These are phyloP conservation scores for Epichloe sylvatica DNA, from an alignment of 2,329 filamentous ascomycete species.

Conservation along the genomic window DNA sequence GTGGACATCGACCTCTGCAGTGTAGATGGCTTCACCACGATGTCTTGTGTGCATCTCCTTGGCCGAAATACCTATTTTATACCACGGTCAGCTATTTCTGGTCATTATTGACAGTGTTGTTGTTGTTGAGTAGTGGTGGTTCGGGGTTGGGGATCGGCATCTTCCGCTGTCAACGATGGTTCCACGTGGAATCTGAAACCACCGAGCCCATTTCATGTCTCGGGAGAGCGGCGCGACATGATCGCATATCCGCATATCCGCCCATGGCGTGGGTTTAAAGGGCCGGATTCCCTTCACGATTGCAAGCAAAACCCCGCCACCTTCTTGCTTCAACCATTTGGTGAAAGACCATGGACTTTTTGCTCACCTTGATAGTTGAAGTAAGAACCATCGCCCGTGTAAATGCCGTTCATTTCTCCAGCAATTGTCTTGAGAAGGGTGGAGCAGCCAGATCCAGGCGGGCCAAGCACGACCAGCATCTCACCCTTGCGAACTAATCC, in stretches of 20 bases:
- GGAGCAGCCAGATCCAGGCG: conserved; percentile 62
- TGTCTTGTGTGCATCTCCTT: conserved; percentile 66
- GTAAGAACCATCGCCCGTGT: conserved; percentile 53
- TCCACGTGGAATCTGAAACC: conserved; percentile 1
- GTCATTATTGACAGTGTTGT: not conserved
- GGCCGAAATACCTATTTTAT: conserved; percentile 41
- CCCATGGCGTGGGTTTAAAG: not conserved
- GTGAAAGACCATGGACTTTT: not conserved
- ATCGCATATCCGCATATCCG: not conserved
- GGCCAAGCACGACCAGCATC: conserved; percentile 63
- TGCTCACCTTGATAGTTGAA: conserved; percentile 66
- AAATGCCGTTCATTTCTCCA: conserved; percentile 70
- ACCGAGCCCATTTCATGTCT: not conserved
- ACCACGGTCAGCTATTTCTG: conserved; percentile 5
- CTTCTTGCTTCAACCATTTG: not conserved
- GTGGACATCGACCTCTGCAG: conserved; percentile 70
- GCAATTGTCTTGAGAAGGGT: conserved; percentile 76
- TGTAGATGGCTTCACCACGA: conserved; percentile 77
- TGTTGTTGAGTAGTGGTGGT: not conserved
- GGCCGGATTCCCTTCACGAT: conserved; percentile 2
- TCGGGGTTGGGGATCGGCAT: not conserved
- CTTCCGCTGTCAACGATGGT: conserved; percentile 2
- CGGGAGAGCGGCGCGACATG: not conserved
- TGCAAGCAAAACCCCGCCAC: not conserved
- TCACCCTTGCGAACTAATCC: conserved; percentile 56